Percentiles rank a stretch among this genome's conserved stretches.
phyloP scores from a whole-genome alignment of 2,329 filamentous ascomycete genomes.

The Dothidotthia symphoricarpi region DNA sequence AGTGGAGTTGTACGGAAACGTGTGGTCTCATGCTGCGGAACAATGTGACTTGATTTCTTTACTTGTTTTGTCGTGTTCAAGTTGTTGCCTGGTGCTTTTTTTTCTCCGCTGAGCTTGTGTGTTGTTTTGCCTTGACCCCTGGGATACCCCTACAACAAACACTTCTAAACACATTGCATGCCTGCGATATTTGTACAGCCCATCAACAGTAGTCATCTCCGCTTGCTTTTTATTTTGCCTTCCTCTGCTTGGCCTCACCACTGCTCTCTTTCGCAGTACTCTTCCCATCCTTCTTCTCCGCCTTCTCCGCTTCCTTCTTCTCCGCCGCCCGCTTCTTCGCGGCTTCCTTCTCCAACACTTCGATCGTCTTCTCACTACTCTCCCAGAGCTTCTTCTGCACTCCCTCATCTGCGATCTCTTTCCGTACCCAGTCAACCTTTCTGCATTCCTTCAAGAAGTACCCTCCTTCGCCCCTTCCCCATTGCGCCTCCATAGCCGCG shows the following conservation, averaged over 20 bases:
- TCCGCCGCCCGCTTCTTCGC: constrained; percentile 60
- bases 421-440: constrained; percentile 67
- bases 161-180: too few relatives aligned
- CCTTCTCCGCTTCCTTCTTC: constrained; percentile 53
- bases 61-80: too few relatives aligned
- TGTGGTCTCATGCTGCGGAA: too few relatives aligned
- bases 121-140: too few relatives aligned
- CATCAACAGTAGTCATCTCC: too few relatives aligned
- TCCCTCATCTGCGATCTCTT: constrained; percentile 74
- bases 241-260: constrained; percentile 26
- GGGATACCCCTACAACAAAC: too few relatives aligned
- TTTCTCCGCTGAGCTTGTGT: too few relatives aligned
- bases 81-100: too few relatives aligned
- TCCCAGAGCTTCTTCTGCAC: constrained; percentile 87
- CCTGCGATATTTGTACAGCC: too few relatives aligned
- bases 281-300: constrained; percentile 11
- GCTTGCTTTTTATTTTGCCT: constrained; percentile 10
- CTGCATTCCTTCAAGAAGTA: constrained; percentile 87
- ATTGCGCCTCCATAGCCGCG: constrained; percentile 76
- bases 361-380: constrained; percentile 75
- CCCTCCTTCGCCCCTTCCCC: constrained; percentile 65
- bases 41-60: too few relatives aligned
- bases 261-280: constrained; percentile 17
- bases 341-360: constrained; percentile 75
- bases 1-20: not conserved